Percentiles rank a stretch among this genome's conserved stretches.
Conservation (phyloP, 495 filamentous ascomycete genomes). For the Rusavskia elegans region DNA sequence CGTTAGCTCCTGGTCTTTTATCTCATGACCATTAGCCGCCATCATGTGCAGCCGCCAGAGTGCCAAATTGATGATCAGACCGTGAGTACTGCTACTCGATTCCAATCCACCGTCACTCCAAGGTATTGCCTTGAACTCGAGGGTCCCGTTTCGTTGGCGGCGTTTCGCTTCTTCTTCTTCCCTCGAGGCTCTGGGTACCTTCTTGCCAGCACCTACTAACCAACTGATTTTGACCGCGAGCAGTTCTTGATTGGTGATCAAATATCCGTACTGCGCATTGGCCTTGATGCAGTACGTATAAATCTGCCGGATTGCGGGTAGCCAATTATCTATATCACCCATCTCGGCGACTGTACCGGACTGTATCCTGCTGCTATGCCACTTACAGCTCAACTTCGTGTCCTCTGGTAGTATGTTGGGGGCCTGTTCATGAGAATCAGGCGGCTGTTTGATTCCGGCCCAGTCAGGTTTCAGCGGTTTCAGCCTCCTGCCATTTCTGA, state of each 20-base stretch:
- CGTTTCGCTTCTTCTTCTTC: not conserved
- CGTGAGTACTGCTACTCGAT: not conserved
- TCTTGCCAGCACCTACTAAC: not conserved
- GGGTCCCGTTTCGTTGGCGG: not conserved
- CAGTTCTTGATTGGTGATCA: conserved; percentile 5
- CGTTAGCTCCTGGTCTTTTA: not conserved
- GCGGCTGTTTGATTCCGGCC: not conserved
- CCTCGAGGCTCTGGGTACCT: not conserved
- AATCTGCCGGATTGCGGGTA: not conserved
- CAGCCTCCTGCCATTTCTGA: not conserved
- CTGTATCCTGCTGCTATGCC: not conserved
- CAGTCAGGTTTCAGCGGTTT: not conserved
- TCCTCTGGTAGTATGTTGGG: not conserved
- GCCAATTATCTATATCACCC: no score
- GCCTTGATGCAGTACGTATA: conserved; percentile 5
- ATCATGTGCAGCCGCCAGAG: conserved; percentile 2
- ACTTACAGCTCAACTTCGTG: conserved; percentile 3
- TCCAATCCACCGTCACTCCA: not conserved
- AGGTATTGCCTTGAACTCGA: not conserved
- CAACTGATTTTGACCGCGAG: conserved; percentile 2
- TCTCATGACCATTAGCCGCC: not conserved
- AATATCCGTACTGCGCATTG: conserved; percentile 7
- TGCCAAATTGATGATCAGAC: not conserved
- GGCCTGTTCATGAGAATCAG: not conserved
- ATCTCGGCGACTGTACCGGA: not conserved